Evolutionary conservation across 768 basidiomycete species (phyloP).

Genomic region (Daedalea quercina): DNA sequence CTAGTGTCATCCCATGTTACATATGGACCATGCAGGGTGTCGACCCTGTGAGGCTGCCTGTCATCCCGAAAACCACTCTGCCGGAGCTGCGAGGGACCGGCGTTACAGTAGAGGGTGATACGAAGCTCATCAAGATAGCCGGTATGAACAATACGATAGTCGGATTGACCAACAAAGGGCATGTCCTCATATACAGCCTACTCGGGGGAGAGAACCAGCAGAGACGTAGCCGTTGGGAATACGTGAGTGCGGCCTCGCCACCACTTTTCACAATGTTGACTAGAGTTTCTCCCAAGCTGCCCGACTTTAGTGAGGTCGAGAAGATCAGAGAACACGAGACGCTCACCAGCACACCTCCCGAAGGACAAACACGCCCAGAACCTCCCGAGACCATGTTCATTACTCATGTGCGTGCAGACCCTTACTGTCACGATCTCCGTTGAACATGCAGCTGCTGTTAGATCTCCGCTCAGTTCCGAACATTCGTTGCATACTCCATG

Average conservation of each 20-base stretch:
- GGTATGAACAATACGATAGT: constrained; percentile 67
- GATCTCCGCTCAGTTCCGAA: constrained; percentile 80
- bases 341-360: constrained; percentile 15
- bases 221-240: constrained; percentile 52
- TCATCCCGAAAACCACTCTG: constrained; percentile 42
- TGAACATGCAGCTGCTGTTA: constrained; percentile 23
- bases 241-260: constrained; percentile 40
- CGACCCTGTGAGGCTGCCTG: constrained; percentile 55
- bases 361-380: constrained; percentile 14
- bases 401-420: constrained; percentile 57
- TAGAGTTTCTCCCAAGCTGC: constrained; percentile 41
- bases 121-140: constrained; percentile 72
- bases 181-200: constrained; percentile 59
- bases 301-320: constrained; percentile 61
- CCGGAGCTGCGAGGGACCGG: constrained; percentile 39
- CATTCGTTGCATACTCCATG: constrained; percentile 79
- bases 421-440: not conserved
- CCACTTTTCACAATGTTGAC: not conserved
- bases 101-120: constrained; percentile 19
- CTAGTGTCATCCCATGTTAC: constrained; percentile 48
- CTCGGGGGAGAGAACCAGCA: constrained; percentile 36
- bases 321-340: constrained; percentile 38
- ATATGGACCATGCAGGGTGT: constrained; percentile 25
- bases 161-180: constrained; percentile 73
- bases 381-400: constrained; percentile 49